Base-by-base conservation (phyloP, 305 asterid genomes). In the Caryopteris hybrid region DNA sequence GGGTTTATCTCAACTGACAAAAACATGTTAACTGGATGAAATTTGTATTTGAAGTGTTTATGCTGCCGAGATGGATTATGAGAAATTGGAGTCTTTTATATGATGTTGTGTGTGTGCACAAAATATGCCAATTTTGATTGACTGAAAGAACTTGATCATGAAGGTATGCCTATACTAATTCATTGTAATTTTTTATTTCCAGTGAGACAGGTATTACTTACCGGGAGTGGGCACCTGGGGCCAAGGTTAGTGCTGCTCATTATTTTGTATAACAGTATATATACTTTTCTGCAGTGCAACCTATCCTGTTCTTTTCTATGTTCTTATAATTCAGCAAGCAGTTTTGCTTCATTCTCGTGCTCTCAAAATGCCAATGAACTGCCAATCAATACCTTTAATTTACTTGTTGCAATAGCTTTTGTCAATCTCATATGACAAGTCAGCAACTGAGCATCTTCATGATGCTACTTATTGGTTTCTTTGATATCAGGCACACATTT, bases 221-320 rank as follows among this genome's bases (percentile, higher is more conserved):
- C 79, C 80, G 95, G 75, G 99, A 95, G 74, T 95, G 99, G 99
- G 99, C 99, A 80, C 99, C 99, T 68, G 99, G 97, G 57, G 99
- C 99, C 78, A 86, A 86, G 98, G 99, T 95, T 66, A 66, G 90
- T 85, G 53, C 67, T 76, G 11, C 66, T 42, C 39, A 34, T 46
- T 58, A 66, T 47, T 56, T 60, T 70, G 59, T 53, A 16, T 43
- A 57, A 36, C 25, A 31, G 25, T 42, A 34, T 34, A n/a, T 52
- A 9, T 48, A 33, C 25, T 47, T 58, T 43, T 63, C 42, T 16
- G 10, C 14, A 27, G 33, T 53, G 56, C 31, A 61, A 21, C 1
- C 17, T 31, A 7, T 56, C 42, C 29, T 61, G 42, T 57, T 69
- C 17, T 61, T 23, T 50, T 41, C 56, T 51, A 59, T n/a, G 50